Evolutionary conservation across 768 basidiomycete genomes (phyloP).

Genomic region (Galerina sulciceps): DNA sequence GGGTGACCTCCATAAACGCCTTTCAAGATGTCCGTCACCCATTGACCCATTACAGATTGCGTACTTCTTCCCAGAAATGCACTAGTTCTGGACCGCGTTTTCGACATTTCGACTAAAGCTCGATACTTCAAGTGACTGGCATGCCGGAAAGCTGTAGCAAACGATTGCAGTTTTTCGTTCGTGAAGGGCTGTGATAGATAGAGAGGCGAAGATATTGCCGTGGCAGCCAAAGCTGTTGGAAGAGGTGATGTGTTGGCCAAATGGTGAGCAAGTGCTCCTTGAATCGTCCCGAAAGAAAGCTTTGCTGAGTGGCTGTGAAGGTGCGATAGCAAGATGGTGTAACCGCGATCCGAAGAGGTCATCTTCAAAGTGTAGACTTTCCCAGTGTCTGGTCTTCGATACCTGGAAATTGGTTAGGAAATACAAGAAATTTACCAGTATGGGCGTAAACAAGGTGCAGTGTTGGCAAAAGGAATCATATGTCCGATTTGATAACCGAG

Average conservation of each 20-base stretch:
- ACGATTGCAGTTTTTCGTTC: conserved; percentile 49
- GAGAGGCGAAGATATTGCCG: conserved; percentile 57
- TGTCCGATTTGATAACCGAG: conserved; percentile 13
- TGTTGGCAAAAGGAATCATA: conserved; percentile 2
- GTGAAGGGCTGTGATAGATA: conserved; percentile 50
- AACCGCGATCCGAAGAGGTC: conserved; percentile 24
- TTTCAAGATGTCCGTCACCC: conserved; percentile 54
- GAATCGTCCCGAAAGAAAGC: conserved; percentile 51
- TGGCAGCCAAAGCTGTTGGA: conserved; percentile 62
- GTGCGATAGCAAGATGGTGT: conserved; percentile 50
- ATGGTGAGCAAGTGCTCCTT: conserved; percentile 62
- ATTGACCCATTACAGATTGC: conserved; percentile 47
- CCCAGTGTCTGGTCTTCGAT: background rate
- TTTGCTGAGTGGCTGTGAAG: conserved; percentile 49
- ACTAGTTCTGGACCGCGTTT: conserved; percentile 34
- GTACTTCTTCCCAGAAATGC: conserved; percentile 41
- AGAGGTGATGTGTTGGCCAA: conserved; percentile 52
- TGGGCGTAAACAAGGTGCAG: background rate
- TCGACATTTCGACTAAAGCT: conserved; percentile 38
- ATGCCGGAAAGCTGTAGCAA: conserved; percentile 62
- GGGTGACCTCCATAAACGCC: conserved; percentile 73
- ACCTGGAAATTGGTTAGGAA: background rate
- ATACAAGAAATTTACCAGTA: background rate
- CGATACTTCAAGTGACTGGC: conserved; percentile 58
- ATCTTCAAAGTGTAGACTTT: conserved; percentile 3